These are phyloP conservation scores for Gossypium armourianum DNA, from an alignment of 441 rosid genomes.

Conservation along the genomic window DNA sequence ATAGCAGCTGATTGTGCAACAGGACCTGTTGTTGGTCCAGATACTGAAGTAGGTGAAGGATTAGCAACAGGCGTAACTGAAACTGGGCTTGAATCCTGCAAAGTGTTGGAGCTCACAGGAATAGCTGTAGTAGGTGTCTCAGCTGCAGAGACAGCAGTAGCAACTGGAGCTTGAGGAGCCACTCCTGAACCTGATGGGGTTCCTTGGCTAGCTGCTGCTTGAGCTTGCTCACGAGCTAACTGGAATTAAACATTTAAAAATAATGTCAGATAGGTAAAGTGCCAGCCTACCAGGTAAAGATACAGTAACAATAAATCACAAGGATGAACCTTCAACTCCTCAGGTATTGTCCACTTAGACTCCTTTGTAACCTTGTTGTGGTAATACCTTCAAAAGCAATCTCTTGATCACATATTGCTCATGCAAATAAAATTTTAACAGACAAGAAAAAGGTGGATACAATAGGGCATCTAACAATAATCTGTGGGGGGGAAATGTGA, in stretches of 20 bases:
- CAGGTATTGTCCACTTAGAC: constrained; percentile 93
- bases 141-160: constrained; percentile 33
- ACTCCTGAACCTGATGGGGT: constrained; percentile 32
- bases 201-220: constrained; percentile 36
- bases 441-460: neutral
- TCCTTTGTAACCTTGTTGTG: constrained; percentile 84
- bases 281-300: constrained; percentile 12
- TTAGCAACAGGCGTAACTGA: constrained; percentile 39
- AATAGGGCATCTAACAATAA: neutral
- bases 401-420: constrained; percentile 6
- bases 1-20: constrained; percentile 31
- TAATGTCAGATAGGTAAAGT: constrained; percentile 21
- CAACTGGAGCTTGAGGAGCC: constrained; percentile 29
- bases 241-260: constrained; percentile 30
- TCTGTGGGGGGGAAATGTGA: neutral
- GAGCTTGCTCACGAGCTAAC: constrained; percentile 93
- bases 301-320: constrained; percentile 15
- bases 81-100: constrained; percentile 50
- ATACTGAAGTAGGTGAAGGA: constrained; percentile 33
- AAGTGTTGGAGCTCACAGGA: constrained; percentile 37
- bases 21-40: constrained; percentile 35
- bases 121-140: constrained; percentile 31
- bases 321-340: constrained; percentile 69
- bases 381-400: constrained; percentile 53
- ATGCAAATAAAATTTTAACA: neutral